Conservation (phyloP, 768 basidiomycete genomes). For the Lactarius hengduanensis region DNA sequence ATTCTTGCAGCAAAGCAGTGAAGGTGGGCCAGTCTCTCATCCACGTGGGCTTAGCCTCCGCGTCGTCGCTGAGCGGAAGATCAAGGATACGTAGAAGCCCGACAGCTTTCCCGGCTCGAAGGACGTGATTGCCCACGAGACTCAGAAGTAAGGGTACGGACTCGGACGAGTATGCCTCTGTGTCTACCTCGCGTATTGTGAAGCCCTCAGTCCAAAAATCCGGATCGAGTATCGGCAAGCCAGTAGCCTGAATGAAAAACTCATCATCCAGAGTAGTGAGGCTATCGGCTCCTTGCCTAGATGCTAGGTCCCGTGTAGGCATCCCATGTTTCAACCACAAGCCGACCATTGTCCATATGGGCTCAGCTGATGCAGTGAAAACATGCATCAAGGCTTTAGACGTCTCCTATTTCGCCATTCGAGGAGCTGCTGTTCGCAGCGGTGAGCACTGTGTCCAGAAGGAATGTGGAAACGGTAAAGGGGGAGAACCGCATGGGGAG, state of each 20-base stretch:
- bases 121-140: slow-evolving; percentile 54
- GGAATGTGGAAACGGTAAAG: slow-evolving; percentile 51
- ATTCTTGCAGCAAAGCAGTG: slow-evolving; percentile 16
- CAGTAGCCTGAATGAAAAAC: slow-evolving; percentile 78
- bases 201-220: slow-evolving; percentile 80
- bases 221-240: slow-evolving; percentile 53
- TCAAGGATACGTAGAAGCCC: slow-evolving; percentile 69
- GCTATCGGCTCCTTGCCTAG: slow-evolving; percentile 15
- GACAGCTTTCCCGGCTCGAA: slow-evolving; percentile 73
- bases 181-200: slow-evolving; percentile 49
- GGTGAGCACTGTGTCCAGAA: slow-evolving; percentile 64
- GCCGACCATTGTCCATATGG: slow-evolving; percentile 70
- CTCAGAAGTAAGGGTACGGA: slow-evolving; percentile 60
- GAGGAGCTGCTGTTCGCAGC: slow-evolving; percentile 57
- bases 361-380: slow-evolving; percentile 62
- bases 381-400: slow-evolving; percentile 59
- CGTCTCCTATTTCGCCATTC: slow-evolving; percentile 53
- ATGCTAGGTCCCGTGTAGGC: slow-evolving; percentile 40
- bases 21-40: slow-evolving; percentile 23
- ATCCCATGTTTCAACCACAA: slow-evolving; percentile 75
- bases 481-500: slow-evolving; percentile 45
- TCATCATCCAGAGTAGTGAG: slow-evolving; percentile 55
- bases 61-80: slow-evolving; percentile 15
- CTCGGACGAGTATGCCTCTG: slow-evolving; percentile 33
- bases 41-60: slow-evolving; percentile 7